Evolutionary conservation across 768 basidiomycete species (phyloP), one percentile per base, ranked within the genome.

Genomic region (Termitomyces sp.): DNA sequence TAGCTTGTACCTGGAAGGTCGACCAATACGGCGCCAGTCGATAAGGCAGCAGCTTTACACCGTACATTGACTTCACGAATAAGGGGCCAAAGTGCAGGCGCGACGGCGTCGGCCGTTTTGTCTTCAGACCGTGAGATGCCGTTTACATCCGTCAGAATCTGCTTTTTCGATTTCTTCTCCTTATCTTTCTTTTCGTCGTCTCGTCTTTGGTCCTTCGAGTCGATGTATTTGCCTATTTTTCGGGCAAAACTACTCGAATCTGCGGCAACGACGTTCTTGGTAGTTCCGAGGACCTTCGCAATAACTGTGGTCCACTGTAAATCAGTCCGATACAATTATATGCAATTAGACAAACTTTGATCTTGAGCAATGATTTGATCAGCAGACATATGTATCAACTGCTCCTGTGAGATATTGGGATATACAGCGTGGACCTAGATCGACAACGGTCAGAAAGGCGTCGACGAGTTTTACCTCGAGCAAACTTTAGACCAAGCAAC

Each of bases 11-110:
- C 84, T 49, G 84, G 84, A 54, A 86, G 67, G 64, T 86, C 84
- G 17, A 84, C 83, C n/a, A 85, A 66, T 21, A 83, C 69, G 0
- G 81, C 81, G n/a, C 84, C 83, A 1, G 81, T 82, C 14, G 77
- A 73, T 38, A 86, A 70, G 10, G 80, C 81, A 7, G 66, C 60
- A 0, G 82, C 70, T 44, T 71, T 70, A 65, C 80, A 83, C 9
- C 77, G 74, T n/a, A 85, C 80, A 55, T 77, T 79, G 45, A 85
- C 83, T 66, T 81, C 78, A 17, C 79, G 76, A 58, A 86, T 83
- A 45, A 85, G 73, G 4, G 83, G 83, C 84, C 84, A 85, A 7
- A 80, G 68, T 9, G 82, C 81, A 10, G 80, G 73, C 1, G 62
- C 66, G 56, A 75, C 66, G 3, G 53, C 43, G 37, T 70, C 66